phyloP scores from a whole-genome alignment of 2,329 filamentous ascomycete species.

The Fusarium pseudograminearum region DNA sequence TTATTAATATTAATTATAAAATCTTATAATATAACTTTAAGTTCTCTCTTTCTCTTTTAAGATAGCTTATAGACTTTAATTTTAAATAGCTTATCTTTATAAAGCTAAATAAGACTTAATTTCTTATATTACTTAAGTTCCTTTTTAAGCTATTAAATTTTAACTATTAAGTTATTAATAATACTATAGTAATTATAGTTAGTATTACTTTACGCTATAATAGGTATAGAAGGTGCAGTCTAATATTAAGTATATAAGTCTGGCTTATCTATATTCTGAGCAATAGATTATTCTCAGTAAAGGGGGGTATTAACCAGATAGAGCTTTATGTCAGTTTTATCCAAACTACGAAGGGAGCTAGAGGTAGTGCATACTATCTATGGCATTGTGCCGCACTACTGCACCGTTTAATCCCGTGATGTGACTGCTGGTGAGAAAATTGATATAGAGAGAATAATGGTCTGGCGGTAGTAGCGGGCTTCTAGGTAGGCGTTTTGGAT shows the following conservation, averaged over 20 bases:
- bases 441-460: not conserved
- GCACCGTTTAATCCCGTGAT: not conserved
- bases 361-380: not conserved
- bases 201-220: constrained; percentile 65
- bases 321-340: not conserved
- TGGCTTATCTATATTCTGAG: constrained; percentile 60
- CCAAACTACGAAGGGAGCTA: not conserved
- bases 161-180: constrained; percentile 86
- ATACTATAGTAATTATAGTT: constrained; percentile 82
- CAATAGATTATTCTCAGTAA: constrained; percentile 64
- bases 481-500: not conserved
- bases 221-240: constrained; percentile 48
- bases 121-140: constrained; percentile 78
- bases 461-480: not conserved
- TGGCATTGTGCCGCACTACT: not conserved
- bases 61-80: constrained; percentile 82
- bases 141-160: constrained; percentile 82
- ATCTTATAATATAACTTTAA: constrained; percentile 78
- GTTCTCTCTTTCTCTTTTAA: constrained; percentile 77
- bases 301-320: constrained; percentile 65
- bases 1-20: constrained; percentile 74
- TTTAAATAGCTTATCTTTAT: constrained; percentile 84
- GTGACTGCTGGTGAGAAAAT: not conserved
- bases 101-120: constrained; percentile 73
- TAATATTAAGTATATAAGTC: constrained; percentile 35